Evolutionary conservation across 768 basidiomycete species (phyloP).

Genomic region (Mrakia gelida): DNA sequence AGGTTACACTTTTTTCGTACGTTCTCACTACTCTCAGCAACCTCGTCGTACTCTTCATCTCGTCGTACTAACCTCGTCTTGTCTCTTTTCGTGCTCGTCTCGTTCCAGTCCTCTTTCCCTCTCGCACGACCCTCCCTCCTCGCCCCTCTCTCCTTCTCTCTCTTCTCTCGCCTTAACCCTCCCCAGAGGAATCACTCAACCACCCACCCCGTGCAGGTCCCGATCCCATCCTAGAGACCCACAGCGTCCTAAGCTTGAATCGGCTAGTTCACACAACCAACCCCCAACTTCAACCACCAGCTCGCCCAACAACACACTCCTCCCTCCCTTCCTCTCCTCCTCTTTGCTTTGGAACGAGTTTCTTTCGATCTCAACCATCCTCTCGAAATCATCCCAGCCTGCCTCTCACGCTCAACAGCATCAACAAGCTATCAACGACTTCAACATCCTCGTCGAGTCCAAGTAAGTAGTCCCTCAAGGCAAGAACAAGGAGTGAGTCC

Average conservation of each 20-base stretch:
- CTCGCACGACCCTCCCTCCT: neutral
- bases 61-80: no score
- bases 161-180: neutral
- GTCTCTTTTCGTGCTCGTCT: no score
- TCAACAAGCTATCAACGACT: neutral
- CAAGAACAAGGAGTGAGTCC: neutral
- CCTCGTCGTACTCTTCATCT: no score
- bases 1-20: no score
- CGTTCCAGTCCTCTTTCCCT: no score
- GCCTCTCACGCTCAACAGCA: neutral
- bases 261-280: neutral
- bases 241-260: neutral
- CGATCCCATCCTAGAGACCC: neutral
- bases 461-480: neutral
- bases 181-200: neutral
- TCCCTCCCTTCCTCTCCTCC: neutral
- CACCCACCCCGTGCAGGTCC: neutral
- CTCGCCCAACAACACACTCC: conserved; percentile 4
- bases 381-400: neutral
- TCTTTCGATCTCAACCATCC: neutral
- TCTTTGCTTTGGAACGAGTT: neutral
- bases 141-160: neutral
- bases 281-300: neutral
- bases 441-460: no score
- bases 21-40: no score